phyloP scores from a whole-genome alignment of 495 filamentous ascomycete species.

The Aspergillus sparsus region DNA sequence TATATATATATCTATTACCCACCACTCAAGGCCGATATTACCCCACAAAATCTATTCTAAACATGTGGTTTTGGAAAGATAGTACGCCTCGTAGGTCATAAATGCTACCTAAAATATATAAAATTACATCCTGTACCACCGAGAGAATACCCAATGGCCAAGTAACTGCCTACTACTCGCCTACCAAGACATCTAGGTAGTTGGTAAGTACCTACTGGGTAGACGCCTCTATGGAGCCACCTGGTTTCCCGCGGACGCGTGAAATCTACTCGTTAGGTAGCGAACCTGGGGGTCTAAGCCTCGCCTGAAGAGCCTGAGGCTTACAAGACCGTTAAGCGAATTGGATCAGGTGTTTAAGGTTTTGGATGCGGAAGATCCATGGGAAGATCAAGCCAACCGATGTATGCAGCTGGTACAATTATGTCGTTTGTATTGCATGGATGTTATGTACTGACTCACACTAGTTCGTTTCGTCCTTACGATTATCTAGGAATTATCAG shows the following conservation, averaged over 20 bases:
- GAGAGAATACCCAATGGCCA: background rate
- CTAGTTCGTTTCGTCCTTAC: background rate
- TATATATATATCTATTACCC: no score
- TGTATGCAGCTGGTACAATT: background rate
- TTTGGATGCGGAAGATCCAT: slow-evolving; percentile 13
- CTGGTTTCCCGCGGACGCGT: no score
- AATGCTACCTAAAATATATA: background rate
- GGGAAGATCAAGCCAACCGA: slow-evolving; percentile 12
- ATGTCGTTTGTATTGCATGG: background rate
- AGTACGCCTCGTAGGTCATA: no score
- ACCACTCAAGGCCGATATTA: no score
- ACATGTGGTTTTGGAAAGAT: no score
- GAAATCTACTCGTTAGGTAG: no score
- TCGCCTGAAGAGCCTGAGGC: slow-evolving; percentile 10
- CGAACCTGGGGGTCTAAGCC: no score
- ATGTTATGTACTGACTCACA: background rate
- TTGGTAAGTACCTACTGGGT: no score
- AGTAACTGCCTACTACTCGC: no score
- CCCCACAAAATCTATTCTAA: no score
- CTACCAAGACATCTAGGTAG: no score
- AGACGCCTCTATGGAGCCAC: no score
- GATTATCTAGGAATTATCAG: slow-evolving; percentile 17
- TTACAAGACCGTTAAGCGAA: background rate
- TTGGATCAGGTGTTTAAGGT: background rate
- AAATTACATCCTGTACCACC: slow-evolving; percentile 3